Percentiles rank a stretch among this genome's conserved stretches.
These are phyloP conservation scores for Saccharomycopsis oosterbeekiorum DNA, from an alignment of 805 yeast species.

Conservation along the genomic window DNA sequence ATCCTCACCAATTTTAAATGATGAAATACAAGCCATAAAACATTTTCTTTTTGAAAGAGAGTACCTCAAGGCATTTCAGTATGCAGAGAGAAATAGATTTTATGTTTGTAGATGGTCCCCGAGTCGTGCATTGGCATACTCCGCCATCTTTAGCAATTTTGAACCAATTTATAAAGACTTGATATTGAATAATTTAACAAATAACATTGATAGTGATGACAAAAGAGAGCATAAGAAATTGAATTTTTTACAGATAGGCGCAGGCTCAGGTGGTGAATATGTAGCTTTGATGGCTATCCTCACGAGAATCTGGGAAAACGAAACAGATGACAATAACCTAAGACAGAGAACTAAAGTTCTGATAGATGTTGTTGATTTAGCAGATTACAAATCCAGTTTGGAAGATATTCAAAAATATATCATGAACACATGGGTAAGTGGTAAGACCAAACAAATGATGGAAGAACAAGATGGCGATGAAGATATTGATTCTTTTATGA, in stretches of 20 bases:
- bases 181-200: neutral
- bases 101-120: conserved; percentile 85
- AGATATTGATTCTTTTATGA: conserved; percentile 25
- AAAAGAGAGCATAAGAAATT: conserved; percentile 19
- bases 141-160: conserved; percentile 51
- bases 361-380: conserved; percentile 55
- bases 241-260: conserved; percentile 61
- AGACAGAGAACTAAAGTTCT: conserved; percentile 29
- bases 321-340: conserved; percentile 21
- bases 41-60: conserved; percentile 60
- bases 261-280: conserved; percentile 84
- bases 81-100: conserved; percentile 56
- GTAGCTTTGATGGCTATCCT: conserved; percentile 52
- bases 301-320: conserved; percentile 24
- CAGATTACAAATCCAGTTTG: conserved; percentile 61
- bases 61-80: conserved; percentile 58
- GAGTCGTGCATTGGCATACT: conserved; percentile 64
- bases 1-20: conserved; percentile 21
- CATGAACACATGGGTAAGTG: conserved; percentile 44
- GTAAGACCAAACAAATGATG: neutral
- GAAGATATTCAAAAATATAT: conserved; percentile 35
- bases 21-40: conserved; percentile 58
- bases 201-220: neutral
- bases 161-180: conserved; percentile 28
- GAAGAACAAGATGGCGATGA: conserved; percentile 6